phyloP scores from a whole-genome alignment of 2,329 filamentous ascomycete species.

The Venturia pyrina region DNA sequence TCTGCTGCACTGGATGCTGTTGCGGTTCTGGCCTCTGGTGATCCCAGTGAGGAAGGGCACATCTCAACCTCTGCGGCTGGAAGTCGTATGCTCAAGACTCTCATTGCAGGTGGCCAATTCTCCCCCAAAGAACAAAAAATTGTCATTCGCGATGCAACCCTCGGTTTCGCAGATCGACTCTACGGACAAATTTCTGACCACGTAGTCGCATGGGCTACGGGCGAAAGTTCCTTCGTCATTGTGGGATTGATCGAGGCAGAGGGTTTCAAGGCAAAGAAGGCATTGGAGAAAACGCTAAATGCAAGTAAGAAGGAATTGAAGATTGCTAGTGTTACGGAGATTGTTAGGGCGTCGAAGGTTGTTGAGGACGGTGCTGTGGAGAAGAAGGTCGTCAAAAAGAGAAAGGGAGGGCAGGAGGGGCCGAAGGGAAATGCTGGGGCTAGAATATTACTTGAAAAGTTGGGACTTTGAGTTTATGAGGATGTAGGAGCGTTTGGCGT shows the following conservation, averaged over 20 bases:
- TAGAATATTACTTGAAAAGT: conserved; percentile 29
- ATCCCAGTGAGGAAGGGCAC: conserved; percentile 41
- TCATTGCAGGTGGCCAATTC: conserved; percentile 82
- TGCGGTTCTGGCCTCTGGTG: conserved; percentile 33
- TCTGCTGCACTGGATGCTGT: conserved; percentile 59
- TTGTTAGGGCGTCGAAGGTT: conserved; percentile 28
- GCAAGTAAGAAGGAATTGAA: conserved; percentile 34
- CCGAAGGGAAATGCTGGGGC: conserved; percentile 36
- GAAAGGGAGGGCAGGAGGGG: conserved; percentile 20
- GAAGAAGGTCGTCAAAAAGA: conserved; percentile 19
- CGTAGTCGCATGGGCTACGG: conserved; percentile 74
- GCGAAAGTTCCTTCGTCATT: conserved; percentile 76
- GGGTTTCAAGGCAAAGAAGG: conserved; percentile 36
- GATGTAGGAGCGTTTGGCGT: not conserved
- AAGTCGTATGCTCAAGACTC: conserved; percentile 79
- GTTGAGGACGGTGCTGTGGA: conserved; percentile 13
- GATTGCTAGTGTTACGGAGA: conserved; percentile 25
- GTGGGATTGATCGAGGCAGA: conserved; percentile 67
- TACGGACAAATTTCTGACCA: conserved; percentile 70
- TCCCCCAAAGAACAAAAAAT: conserved; percentile 63
- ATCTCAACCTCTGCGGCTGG: conserved; percentile 52
- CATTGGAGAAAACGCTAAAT: conserved; percentile 31
- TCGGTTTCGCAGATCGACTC: conserved; percentile 73
- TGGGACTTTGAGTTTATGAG: not conserved
- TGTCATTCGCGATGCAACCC: conserved; percentile 60